Base-by-base conservation (phyloP, 106 monocot species). In the Phalaenopsis aphrodite region DNA sequence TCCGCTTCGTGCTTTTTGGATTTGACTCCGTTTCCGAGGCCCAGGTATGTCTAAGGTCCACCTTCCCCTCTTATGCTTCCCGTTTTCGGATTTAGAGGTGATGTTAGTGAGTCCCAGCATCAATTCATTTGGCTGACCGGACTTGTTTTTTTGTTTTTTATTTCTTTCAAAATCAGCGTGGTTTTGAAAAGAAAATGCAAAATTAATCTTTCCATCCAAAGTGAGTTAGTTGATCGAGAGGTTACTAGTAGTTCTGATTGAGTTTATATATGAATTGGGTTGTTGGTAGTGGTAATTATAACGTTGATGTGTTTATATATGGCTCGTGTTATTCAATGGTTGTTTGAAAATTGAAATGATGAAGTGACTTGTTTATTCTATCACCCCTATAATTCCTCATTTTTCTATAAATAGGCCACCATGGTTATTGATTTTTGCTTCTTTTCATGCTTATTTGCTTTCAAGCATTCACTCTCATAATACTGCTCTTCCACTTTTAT, bases 1-100 rank as follows among this genome's bases (percentile, higher is more conserved):
- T 99, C 41, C 84, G 89, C 39, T 99, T 99, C 82, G 85, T 95
- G 39, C 95, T 99, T 42, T 81, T 87, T 80, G 99, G 99, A 11
- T 91, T 99, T 82, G 93, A 99, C 80, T 86, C 95, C 36, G 91
- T 87, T 78, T 86, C 93, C 17, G 93, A 91, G 76, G 80, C 85
- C 72, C 99, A 95, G 95, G 99, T 99, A n/a, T 49, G 30, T 8
- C 24, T 49, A 24, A 48, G 30, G 49, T 42, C 30, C 74, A 10
- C 17, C 49, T 49, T 21, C 9, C 24, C 37, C 69, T 11, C 39
- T 36, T 37, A 38, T 8, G 4, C 11, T 61, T 52, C 12, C 52
- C 12, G 52, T 10, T 2, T 52, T 52, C 12, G 52, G 52, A 16
- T 52, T 12, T 52, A 52, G 52, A 52, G 52, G 11, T 52, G 12